Conservation (phyloP, 495 filamentous ascomycete species). For the Hypoxylon crocopeplum region DNA sequence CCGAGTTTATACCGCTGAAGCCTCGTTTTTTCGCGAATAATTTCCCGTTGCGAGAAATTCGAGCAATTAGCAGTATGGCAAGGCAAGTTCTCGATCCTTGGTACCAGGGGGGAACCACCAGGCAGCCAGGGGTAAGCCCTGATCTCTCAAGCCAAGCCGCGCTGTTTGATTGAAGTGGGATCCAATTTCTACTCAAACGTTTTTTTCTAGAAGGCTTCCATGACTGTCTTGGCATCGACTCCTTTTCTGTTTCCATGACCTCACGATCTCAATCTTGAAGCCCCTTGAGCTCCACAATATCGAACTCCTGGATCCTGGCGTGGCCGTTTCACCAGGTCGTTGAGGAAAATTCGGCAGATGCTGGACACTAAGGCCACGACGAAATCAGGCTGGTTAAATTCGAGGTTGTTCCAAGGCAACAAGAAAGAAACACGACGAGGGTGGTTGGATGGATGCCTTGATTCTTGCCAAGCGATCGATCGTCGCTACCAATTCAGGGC, state of each 20-base stretch:
- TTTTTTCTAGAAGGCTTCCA: slow-evolving; percentile 39
- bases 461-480: slow-evolving; percentile 22
- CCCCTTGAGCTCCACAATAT: slow-evolving; percentile 24
- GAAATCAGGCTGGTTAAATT: background rate
- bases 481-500: slow-evolving; percentile 11
- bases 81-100: slow-evolving; percentile 4
- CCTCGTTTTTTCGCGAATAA: slow-evolving; percentile 30
- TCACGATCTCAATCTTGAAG: slow-evolving; percentile 6
- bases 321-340: slow-evolving; percentile 24
- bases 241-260: slow-evolving; percentile 20
- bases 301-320: slow-evolving; percentile 23
- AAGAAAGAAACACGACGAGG: slow-evolving; percentile 6
- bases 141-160: slow-evolving; percentile 22
- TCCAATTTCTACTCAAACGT: slow-evolving; percentile 29
- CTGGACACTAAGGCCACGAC: background rate
- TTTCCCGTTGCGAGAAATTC: slow-evolving; percentile 21
- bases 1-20: slow-evolving; percentile 12
- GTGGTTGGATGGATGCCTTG: slow-evolving; percentile 5
- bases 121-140: slow-evolving; percentile 24
- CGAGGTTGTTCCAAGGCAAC: slow-evolving; percentile 10
- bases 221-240: slow-evolving; percentile 16
- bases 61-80: slow-evolving; percentile 10
- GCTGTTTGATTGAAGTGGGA: slow-evolving; percentile 34
- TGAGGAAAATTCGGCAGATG: slow-evolving; percentile 1
- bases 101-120: slow-evolving; percentile 2